These are phyloP conservation scores for Colletotrichum brevisporum DNA, from an alignment of 2,329 filamentous ascomycete genomes.

Conservation along the genomic window DNA sequence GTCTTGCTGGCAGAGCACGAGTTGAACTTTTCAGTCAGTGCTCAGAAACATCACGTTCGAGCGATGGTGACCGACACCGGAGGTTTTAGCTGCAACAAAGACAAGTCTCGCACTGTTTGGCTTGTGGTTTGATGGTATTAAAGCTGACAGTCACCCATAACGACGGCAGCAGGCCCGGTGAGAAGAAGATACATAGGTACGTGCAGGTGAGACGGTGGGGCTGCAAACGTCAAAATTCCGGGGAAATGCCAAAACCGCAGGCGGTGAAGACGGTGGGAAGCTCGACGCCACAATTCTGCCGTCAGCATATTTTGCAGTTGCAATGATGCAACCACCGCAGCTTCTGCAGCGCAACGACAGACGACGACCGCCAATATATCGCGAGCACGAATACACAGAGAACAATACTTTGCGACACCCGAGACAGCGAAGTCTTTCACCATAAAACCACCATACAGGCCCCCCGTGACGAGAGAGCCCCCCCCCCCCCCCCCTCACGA, in stretches of 20 bases:
- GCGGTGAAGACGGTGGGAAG: slow-evolving; percentile 7
- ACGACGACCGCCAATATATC: neutral
- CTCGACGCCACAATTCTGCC: slow-evolving; percentile 37
- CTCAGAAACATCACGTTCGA: no score
- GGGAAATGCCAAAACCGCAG: slow-evolving; percentile 1
- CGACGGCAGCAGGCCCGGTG: no score
- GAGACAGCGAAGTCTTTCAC: slow-evolving; percentile 31
- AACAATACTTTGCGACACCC: neutral
- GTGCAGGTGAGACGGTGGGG: slow-evolving; percentile 7
- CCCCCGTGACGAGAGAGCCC: slow-evolving; percentile 31
- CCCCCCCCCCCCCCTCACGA: slow-evolving; percentile 15
- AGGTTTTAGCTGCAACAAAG: no score
- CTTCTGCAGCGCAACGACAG: slow-evolving; percentile 10
- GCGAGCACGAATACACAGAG: neutral
- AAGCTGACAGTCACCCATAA: no score
- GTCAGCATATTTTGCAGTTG: slow-evolving; percentile 29
- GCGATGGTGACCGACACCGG: no score
- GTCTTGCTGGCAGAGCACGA: neutral
- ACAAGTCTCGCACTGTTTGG: neutral
- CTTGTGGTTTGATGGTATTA: no score
- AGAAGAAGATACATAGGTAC: no score
- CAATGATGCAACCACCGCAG: slow-evolving; percentile 23
- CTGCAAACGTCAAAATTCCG: slow-evolving; percentile 17
- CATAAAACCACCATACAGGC: slow-evolving; percentile 22
- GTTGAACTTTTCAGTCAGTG: neutral